Percentiles rank a stretch among this genome's conserved stretches.
phyloP scores from a whole-genome alignment of 2,329 filamentous ascomycete genomes.

The Ascocoryne sarcoides region DNA sequence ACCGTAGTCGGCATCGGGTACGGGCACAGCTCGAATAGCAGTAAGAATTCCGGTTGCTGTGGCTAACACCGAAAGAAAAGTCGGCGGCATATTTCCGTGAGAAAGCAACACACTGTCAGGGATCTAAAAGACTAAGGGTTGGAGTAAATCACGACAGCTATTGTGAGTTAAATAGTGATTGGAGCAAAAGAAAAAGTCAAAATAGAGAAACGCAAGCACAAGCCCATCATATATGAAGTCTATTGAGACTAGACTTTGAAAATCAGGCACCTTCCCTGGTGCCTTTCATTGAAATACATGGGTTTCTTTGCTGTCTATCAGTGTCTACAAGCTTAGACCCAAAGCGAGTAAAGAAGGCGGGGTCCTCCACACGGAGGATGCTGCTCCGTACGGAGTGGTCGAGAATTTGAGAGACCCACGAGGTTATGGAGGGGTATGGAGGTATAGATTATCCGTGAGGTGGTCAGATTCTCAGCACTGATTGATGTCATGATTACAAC shows the following conservation, averaged over 20 bases:
- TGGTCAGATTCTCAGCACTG: too few species aligned
- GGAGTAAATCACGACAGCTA: too few species aligned
- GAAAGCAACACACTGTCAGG: too few species aligned
- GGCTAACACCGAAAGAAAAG: conserved; percentile 5
- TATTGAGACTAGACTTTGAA: too few species aligned
- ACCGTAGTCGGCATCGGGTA: not conserved
- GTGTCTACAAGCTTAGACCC: not conserved
- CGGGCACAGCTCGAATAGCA: conserved; percentile 6
- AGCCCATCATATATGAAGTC: not conserved
- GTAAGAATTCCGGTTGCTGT: conserved; percentile 3
- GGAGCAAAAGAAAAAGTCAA: not conserved
- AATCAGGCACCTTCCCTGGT: too few species aligned
- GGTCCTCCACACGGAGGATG: not conserved
- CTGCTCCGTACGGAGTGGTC: not conserved
- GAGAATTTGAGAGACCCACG: not conserved
- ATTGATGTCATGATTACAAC: too few species aligned
- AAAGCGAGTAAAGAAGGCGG: not conserved
- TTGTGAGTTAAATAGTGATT: not conserved
- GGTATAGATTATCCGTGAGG: not conserved
- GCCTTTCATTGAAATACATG: too few species aligned
- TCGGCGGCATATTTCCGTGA: conserved; percentile 12
- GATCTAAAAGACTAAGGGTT: too few species aligned
- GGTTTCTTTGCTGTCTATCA: too few species aligned
- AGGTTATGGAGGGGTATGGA: too few species aligned
- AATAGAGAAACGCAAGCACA: not conserved